These are phyloP conservation scores for Oenanthe javanica DNA, from an alignment of 140 eudicot species.

Conservation along the genomic window DNA sequence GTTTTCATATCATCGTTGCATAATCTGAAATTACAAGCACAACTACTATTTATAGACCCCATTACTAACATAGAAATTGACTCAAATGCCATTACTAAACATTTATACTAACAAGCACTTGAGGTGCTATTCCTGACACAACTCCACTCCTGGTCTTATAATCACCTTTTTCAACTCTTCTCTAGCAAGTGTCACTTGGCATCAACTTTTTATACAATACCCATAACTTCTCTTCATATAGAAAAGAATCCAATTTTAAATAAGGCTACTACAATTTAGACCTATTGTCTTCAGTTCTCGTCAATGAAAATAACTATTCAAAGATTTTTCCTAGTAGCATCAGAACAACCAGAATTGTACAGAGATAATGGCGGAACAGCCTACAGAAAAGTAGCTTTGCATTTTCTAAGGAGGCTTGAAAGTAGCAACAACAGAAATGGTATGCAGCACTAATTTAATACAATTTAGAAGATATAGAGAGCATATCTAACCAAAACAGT, in stretches of 20 bases:
- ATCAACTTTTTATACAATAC: not conserved
- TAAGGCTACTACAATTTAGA: not conserved
- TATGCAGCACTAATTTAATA: not conserved
- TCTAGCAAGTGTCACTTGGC: not conserved
- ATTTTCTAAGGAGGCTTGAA: not conserved
- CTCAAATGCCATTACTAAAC: no score
- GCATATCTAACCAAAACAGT: constrained; percentile 62
- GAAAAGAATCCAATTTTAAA: not conserved
- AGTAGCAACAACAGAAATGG: not conserved
- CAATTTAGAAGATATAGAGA: not conserved
- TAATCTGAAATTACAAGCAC: no score
- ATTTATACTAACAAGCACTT: no score
- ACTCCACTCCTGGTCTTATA: no score
- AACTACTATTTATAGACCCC: no score
- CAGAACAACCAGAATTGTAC: not conserved
- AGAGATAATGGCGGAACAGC: not conserved
- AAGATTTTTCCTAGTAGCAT: not conserved
- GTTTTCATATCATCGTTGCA: no score
- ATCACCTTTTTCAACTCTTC: not conserved
- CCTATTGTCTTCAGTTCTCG: not conserved
- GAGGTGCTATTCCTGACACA: no score
- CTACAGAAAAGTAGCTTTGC: not conserved
- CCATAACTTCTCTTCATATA: not conserved
- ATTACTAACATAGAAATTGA: no score
- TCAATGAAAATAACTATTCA: not conserved